These are phyloP conservation scores for Exophiala dermatitidis DNA, from an alignment of 2,329 filamentous ascomycete species.

Conservation along the genomic window DNA sequence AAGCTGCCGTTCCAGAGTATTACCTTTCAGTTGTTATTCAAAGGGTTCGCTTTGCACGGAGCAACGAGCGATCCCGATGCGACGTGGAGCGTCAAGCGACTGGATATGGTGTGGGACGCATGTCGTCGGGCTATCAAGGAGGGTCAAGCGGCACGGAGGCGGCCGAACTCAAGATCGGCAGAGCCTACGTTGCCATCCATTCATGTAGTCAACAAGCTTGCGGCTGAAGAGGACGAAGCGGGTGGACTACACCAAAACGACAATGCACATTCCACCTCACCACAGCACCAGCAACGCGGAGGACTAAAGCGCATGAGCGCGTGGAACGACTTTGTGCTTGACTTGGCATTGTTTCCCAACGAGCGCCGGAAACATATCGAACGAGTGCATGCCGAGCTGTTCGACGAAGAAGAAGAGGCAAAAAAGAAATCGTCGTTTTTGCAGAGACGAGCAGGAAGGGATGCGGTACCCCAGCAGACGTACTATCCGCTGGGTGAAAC, in stretches of 20 bases:
- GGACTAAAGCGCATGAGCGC: conserved; percentile 17
- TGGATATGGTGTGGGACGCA: conserved; percentile 61
- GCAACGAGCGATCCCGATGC: conserved; percentile 48
- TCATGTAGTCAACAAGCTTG: conserved; percentile 11
- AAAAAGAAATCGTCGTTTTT: conserved; percentile 1
- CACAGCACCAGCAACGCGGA: not conserved
- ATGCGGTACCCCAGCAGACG: conserved; percentile 13
- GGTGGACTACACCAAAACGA: not conserved
- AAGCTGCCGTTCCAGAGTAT: conserved; percentile 63
- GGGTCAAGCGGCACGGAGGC: conserved; percentile 9
- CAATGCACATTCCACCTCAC: too few species aligned
- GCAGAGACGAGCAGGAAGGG: not conserved
- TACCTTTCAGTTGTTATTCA: conserved; percentile 73
- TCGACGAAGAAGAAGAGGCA: conserved; percentile 21
- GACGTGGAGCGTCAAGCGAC: conserved; percentile 63
- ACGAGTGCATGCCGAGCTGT: conserved; percentile 23
- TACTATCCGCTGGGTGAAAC: conserved; percentile 24
- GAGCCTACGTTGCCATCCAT: conserved; percentile 5
- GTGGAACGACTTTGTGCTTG: conserved; percentile 26
- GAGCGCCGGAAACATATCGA: conserved; percentile 25
- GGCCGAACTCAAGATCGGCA: not conserved
- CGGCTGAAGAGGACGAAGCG: conserved; percentile 1
- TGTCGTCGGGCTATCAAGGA: conserved; percentile 45
- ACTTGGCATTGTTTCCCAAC: conserved; percentile 25
- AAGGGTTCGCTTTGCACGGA: conserved; percentile 71